Evolutionary conservation across 2,329 filamentous ascomycete species (phyloP).

Genomic region (Stenocarpella maydis): DNA sequence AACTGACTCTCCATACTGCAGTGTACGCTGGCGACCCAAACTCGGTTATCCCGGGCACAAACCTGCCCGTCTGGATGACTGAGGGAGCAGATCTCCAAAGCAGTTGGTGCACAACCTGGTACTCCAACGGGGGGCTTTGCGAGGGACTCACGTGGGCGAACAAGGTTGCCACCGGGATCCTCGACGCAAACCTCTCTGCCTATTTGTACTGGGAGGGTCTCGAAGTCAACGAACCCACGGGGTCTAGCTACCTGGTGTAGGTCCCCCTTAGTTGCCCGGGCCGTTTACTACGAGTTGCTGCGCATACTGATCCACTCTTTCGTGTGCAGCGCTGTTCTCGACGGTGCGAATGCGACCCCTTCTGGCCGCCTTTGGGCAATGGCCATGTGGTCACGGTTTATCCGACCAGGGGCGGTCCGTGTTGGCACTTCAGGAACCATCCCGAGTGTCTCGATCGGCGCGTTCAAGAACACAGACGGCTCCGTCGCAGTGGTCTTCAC

Average conservation of each 20-base stretch:
- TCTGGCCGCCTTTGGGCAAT: conserved; percentile 43
- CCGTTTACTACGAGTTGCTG: too few species aligned
- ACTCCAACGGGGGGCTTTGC: conserved; percentile 48
- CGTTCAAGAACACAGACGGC: conserved; percentile 46
- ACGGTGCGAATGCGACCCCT: conserved; percentile 37
- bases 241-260: conserved; percentile 35
- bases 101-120: conserved; percentile 51
- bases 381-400: conserved; percentile 44
- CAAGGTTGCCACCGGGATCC: conserved; percentile 53
- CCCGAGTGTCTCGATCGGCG: conserved; percentile 39
- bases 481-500: conserved; percentile 43
- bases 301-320: conserved; percentile 37
- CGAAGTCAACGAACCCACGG: conserved; percentile 40
- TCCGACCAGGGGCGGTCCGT: conserved; percentile 43
- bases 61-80: conserved; percentile 52
- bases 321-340: conserved; percentile 32
- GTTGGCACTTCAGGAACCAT: conserved; percentile 40
- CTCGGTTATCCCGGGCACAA: conserved; percentile 50
- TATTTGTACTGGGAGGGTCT: conserved; percentile 56
- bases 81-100: conserved; percentile 54
- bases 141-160: conserved; percentile 59
- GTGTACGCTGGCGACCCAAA: conserved; percentile 51
- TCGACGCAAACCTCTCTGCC: conserved; percentile 52
- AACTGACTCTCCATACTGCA: too few species aligned
- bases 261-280: background rate